Percentiles rank a stretch among this genome's conserved stretches.
These are phyloP conservation scores for Malus sylvestris DNA, from an alignment of 306 rosid genomes.

Conservation along the genomic window DNA sequence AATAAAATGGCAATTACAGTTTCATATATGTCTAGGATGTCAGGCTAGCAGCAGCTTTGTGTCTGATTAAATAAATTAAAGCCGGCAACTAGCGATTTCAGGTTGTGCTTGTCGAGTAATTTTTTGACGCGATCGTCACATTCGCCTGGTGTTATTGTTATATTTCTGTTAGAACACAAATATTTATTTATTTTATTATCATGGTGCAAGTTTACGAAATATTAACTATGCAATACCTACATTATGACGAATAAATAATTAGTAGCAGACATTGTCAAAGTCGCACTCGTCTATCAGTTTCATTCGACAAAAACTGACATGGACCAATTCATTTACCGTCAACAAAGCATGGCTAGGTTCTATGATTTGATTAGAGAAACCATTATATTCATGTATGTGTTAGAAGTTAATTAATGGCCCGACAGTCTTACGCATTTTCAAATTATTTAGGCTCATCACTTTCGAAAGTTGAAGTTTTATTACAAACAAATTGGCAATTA, in stretches of 20 bases:
- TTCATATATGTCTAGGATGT: background rate
- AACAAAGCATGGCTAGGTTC: background rate
- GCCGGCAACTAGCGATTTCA: background rate
- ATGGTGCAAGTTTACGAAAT: too few species aligned
- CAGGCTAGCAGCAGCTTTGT: background rate
- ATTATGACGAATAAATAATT: background rate
- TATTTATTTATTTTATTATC: too few species aligned
- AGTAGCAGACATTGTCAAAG: background rate
- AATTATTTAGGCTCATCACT: background rate
- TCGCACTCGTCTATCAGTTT: background rate
- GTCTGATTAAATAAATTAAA: background rate
- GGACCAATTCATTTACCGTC: background rate
- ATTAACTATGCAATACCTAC: background rate
- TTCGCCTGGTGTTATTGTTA: background rate
- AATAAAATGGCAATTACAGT: background rate
- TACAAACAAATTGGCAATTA: too few species aligned
- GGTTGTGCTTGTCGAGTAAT: background rate
- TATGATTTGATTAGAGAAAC: too few species aligned
- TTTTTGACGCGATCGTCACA: background rate
- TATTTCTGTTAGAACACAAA: background rate
- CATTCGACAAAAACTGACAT: background rate
- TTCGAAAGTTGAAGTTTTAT: background rate
- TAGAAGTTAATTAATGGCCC: background rate
- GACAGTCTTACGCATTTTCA: background rate
- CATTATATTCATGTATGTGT: background rate